Percentiles rank a stretch among this genome's conserved stretches.
Evolutionary conservation across 805 yeast species (phyloP).

Genomic region (Scheffersomyces coipomensis): DNA sequence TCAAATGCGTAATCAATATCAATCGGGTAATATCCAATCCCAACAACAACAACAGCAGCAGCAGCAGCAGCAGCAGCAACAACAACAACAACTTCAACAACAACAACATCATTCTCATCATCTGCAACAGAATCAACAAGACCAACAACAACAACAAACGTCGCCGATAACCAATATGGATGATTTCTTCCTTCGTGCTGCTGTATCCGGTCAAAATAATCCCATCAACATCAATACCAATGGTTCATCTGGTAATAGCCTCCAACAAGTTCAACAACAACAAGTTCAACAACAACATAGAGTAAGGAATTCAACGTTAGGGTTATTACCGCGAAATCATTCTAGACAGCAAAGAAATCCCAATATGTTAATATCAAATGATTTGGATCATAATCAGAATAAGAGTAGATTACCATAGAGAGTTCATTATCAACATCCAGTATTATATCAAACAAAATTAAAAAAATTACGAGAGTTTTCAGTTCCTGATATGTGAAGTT

Average conservation of each 20-base stretch:
- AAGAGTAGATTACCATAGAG: no score
- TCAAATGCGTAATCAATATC: conserved; percentile 1
- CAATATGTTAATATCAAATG: no score
- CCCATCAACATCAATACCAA: not conserved
- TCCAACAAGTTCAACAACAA: not conserved
- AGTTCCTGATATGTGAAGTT: no score
- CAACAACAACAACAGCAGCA: conserved; percentile 2
- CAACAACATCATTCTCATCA: conserved; percentile 5
- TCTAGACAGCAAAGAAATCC: not conserved
- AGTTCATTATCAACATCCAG: no score
- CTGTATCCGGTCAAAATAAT: not conserved
- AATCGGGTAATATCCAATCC: not conserved
- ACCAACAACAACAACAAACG: conserved; percentile 1
- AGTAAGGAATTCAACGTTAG: not conserved
- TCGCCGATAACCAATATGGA: conserved; percentile 15
- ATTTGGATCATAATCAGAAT: no score
- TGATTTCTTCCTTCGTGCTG: conserved; percentile 20
- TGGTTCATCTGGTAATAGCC: not conserved
- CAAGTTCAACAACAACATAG: not conserved
- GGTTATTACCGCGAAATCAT: not conserved
- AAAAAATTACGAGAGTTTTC: no score
- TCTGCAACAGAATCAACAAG: conserved; percentile 7
- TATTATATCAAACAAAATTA: no score
- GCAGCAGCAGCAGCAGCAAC: conserved; percentile 1
- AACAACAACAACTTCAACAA: conserved; percentile 1